These are phyloP conservation scores for Colletotrichum karsti DNA, from an alignment of 2,329 filamentous ascomycete species.

Conservation along the genomic window DNA sequence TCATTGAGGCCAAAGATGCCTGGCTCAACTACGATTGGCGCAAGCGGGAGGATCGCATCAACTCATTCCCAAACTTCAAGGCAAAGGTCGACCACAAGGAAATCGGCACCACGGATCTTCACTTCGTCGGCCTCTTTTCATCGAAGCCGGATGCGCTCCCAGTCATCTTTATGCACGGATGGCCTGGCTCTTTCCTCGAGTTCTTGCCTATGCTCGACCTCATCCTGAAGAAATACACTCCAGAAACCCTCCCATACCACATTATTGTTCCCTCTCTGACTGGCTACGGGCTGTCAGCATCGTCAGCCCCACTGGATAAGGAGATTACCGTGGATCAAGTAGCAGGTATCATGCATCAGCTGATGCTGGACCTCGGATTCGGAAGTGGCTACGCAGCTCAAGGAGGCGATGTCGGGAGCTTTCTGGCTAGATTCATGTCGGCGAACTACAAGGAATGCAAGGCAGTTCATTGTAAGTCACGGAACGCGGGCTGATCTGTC, in stretches of 20 bases:
- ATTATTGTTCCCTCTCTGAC: conserved; percentile 64
- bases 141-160: conserved; percentile 57
- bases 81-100: conserved; percentile 46
- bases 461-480: conserved; percentile 40
- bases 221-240: conserved; percentile 55
- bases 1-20: conserved; percentile 46
- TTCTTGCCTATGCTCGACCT: conserved; percentile 60
- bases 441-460: conserved; percentile 54
- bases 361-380: conserved; percentile 64
- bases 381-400: conserved; percentile 59
- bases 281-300: conserved; percentile 56
- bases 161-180: conserved; percentile 62
- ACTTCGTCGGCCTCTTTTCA: conserved; percentile 66
- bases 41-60: conserved; percentile 45
- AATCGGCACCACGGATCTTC: conserved; percentile 47
- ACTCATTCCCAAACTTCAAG: conserved; percentile 58
- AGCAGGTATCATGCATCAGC: conserved; percentile 54
- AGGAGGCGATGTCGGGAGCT: conserved; percentile 64
- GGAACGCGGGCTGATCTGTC: accelerated
- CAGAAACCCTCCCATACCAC: conserved; percentile 62
- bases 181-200: conserved; percentile 63
- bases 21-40: conserved; percentile 61
- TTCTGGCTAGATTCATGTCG: conserved; percentile 51
- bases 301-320: conserved; percentile 45
- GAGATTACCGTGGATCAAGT: conserved; percentile 32